Percentiles rank a stretch among this genome's conserved stretches.
These are phyloP conservation scores for Zarea fungicola DNA, from an alignment of 2,329 filamentous ascomycete species.

Conservation along the genomic window DNA sequence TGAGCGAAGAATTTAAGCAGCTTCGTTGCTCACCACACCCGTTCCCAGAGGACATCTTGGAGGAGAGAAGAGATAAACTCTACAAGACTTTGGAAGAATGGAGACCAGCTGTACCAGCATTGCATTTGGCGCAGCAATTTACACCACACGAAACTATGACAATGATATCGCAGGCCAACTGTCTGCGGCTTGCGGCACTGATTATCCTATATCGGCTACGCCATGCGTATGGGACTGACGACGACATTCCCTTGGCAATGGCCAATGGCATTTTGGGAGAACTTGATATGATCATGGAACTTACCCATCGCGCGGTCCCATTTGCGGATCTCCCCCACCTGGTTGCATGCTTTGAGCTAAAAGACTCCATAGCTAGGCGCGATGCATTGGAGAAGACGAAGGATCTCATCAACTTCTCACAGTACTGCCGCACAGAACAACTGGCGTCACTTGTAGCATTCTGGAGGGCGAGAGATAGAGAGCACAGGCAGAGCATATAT, in stretches of 20 bases:
- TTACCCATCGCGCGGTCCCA: constrained; percentile 10
- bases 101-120: constrained; percentile 1
- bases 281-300: constrained; percentile 6
- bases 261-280: constrained; percentile 3
- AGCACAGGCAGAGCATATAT: background rate
- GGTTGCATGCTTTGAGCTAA: constrained; percentile 12
- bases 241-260: background rate
- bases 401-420: constrained; percentile 13
- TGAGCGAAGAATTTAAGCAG: constrained; percentile 1
- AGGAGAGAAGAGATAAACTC: background rate
- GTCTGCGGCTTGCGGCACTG: constrained; percentile 4
- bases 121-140: background rate
- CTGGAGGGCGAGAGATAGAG: constrained; percentile 7
- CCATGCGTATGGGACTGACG: constrained; percentile 9
- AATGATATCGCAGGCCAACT: constrained; percentile 8
- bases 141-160: constrained; percentile 4
- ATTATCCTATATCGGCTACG: constrained; percentile 9
- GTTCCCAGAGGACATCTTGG: background rate
- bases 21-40: background rate
- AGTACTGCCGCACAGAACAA: constrained; percentile 8
- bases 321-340: constrained; percentile 12
- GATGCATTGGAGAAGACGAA: constrained; percentile 2
- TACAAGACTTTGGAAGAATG: background rate
- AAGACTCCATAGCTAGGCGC: background rate
- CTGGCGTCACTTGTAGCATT: constrained; percentile 8